phyloP scores from a whole-genome alignment of 2,329 filamentous ascomycete genomes.

The Emericellopsis cladophorae region DNA sequence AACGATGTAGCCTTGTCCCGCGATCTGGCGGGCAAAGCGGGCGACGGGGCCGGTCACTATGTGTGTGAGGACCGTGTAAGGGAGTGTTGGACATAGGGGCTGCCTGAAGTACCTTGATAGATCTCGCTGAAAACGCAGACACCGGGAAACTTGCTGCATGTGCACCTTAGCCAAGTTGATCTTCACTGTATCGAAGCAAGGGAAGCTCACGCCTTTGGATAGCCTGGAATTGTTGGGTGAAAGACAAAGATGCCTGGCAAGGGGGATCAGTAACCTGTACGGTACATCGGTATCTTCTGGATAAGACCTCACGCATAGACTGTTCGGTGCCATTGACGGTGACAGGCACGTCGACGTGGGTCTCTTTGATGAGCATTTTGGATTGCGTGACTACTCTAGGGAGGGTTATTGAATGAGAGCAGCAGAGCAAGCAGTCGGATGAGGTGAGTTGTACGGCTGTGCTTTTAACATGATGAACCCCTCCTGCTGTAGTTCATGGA shows the following conservation, averaged over 20 bases:
- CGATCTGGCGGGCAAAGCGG: conserved; percentile 83
- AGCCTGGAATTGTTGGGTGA: conserved; percentile 72
- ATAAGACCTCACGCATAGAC: conserved; percentile 32
- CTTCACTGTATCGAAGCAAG: background rate
- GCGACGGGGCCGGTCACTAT: conserved; percentile 80
- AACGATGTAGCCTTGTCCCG: conserved; percentile 85
- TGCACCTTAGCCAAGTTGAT: no score
- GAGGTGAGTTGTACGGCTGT: no score
- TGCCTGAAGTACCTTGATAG: conserved; percentile 60
- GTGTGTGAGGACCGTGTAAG: background rate
- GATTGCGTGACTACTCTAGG: background rate
- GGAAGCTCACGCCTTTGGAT: conserved; percentile 61
- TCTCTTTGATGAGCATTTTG: conserved; percentile 42
- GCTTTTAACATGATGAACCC: no score
- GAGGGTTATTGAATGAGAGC: no score
- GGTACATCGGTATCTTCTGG: background rate
- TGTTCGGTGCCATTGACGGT: conserved; percentile 39
- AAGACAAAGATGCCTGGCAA: conserved; percentile 72
- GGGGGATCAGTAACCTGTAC: conserved; percentile 4
- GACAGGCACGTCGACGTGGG: conserved; percentile 34
- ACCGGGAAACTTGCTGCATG: conserved; percentile 58
- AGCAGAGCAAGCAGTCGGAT: no score
- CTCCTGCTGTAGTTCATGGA: no score
- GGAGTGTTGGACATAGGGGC: background rate
- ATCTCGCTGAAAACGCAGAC: conserved; percentile 89